A percentile compares a stretch with the other conserved stretches of the same genome.
Conservation (phyloP, 805 yeast genomes). For the Candida bentonensis region DNA sequence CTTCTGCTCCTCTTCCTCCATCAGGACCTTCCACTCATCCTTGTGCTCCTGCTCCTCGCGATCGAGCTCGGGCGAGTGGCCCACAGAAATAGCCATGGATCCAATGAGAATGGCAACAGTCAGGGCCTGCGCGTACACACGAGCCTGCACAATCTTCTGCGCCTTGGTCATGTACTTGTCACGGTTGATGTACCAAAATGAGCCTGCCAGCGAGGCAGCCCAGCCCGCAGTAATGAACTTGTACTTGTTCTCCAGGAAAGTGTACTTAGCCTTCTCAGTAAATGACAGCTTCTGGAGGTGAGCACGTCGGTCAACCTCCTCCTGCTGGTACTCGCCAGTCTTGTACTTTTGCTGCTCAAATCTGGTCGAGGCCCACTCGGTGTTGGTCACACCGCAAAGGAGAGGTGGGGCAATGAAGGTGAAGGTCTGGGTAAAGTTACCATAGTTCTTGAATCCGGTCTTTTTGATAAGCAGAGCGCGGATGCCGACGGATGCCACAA, state of each 20-base stretch:
- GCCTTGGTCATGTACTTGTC: conserved; percentile 62
- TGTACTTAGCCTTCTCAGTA: neutral
- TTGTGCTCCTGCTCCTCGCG: neutral
- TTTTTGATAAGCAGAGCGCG: conserved; percentile 33
- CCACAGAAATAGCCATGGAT: conserved; percentile 13
- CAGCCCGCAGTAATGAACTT: conserved; percentile 53
- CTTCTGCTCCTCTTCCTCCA: conserved; percentile 4
- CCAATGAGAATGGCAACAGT: conserved; percentile 61
- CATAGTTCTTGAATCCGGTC: conserved; percentile 11
- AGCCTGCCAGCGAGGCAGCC: conserved; percentile 71
- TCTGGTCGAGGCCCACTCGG: conserved; percentile 54
- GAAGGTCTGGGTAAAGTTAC: conserved; percentile 35
- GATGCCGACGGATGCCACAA: conserved; percentile 39
- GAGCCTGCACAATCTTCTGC: conserved; percentile 77
- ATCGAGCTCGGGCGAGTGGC: neutral
- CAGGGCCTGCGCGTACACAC: conserved; percentile 83
- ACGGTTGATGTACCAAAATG: conserved; percentile 61
- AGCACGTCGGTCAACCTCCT: neutral
- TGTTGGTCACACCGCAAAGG: conserved; percentile 43
- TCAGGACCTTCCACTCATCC: conserved; percentile 5
- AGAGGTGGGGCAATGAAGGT: conserved; percentile 57
- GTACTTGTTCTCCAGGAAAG: conserved; percentile 12
- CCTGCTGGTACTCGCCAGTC: conserved; percentile 6
- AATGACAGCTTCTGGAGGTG: neutral
- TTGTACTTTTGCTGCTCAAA: conserved; percentile 54